Base-by-base conservation (phyloP, 2,329 filamentous ascomycete genomes). In the Penicillium sp. region DNA sequence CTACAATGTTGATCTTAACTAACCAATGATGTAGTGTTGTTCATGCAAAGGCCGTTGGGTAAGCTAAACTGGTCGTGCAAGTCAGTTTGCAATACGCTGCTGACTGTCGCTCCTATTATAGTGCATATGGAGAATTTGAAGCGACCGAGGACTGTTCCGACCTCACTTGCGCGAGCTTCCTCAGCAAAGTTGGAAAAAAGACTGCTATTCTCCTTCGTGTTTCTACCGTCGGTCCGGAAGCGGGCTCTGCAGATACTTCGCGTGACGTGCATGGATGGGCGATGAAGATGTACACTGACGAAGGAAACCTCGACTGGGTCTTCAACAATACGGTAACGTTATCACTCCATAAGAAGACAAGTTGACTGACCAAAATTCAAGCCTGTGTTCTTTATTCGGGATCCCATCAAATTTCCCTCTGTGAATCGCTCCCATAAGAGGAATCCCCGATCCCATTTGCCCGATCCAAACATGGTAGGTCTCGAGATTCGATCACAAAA, bases 371-470 rank as follows among this genome's bases (percentile, higher is more conserved):
- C n/a, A 22, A 2, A 6, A 5, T 6, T 18, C 1, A 16, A 71
- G 64, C 87, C 87, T 0, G 83, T 89, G 0, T 90, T 90, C 76
- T 90, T 91, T 69, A 67, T 90, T 42, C 70, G 78, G 5, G 87
- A 90, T 59, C 84, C 87, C 0, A 82, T 85, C 57, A 89, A 90
- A 71, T 90, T 89, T 63, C 86, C 87, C 10, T 79, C 86, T 58
- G 83, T 89, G 65, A 89, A 89, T 46, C 85, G 88, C 62, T 87
- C 86, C 0, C 86, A 89, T 67, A 90, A 89, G 78, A 78, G 86
- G 18, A 74, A 90, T 59, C 65, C 65, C 7, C 53, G 43, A 29
- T 62, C 56, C 9, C 64, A 69, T 36, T 50, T 60, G 32, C 62
- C 63, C 39, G 63, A 71, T 53, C 29, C 56, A 14, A 66, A 61